Base-by-base conservation (phyloP, 345 rosid genomes). In the Arabidopsis arenosa region DNA sequence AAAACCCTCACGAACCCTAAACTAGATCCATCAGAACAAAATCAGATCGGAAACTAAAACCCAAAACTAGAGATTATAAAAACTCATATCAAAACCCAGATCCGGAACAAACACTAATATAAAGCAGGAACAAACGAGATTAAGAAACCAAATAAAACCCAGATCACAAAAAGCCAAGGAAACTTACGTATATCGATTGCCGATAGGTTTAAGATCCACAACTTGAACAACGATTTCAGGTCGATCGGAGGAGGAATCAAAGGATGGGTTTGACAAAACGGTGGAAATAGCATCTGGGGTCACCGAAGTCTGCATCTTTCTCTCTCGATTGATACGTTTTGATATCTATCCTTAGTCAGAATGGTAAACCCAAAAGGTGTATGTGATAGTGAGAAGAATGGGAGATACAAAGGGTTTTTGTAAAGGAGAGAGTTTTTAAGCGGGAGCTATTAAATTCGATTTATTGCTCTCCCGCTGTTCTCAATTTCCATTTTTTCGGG, bases 201-300 rank as follows among this genome's bases (percentile, higher is more conserved):
- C 97, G 8, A 89, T 83, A 40, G 88, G 85, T 73, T 89, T 90
- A 44, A 94, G 97, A 76, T 92, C 92, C 58, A 93, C 81, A 56
- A 92, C 90, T 69, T 94, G 97, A 43, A 90, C 84, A 39, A 92
- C 61, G 72, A 94, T 77, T 23, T 83, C 89, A 33, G 89, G 81
- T 28, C 88, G 70, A 57, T 84, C 82, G 0, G 86, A 59, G 23
- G 84, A 60, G 0, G 93, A 84, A 65, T 90, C 96, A 4, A 92
- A 90, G 10, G 92, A 86, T 1, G 93, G 97, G 67, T 82, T 79
- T 1, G 90, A 71, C 36, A 90, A 76, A 4, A 92, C 75, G 3
- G 82, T 74, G 9, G 90, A 84, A 0, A 92, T 80, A n/a, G 90
- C 92, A 80, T 88, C 89, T 2, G 77, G 82, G 73, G 81, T 89